Evolutionary conservation across 768 basidiomycete genomes (phyloP).

Genomic region (Pulveroboletus sp.): DNA sequence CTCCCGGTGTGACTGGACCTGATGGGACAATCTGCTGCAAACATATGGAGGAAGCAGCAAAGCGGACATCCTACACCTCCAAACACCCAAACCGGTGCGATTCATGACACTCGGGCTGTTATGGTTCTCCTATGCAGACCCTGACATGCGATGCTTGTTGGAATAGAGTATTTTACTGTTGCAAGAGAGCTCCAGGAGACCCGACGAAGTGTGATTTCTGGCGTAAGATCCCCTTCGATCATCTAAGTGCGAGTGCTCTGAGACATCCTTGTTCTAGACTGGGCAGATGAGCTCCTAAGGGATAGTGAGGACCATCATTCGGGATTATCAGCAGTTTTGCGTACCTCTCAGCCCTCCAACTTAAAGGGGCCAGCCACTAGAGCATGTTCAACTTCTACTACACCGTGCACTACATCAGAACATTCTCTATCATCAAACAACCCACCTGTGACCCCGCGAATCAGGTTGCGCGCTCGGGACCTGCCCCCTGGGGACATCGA

Average conservation of each 20-base stretch:
- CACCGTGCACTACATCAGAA: background rate
- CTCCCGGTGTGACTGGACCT: slow-evolving; percentile 14
- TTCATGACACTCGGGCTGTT: background rate
- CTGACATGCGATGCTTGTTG: slow-evolving; percentile 5
- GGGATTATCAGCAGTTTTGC: background rate
- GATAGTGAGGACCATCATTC: background rate
- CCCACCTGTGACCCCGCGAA: slow-evolving; percentile 6
- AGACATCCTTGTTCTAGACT: slow-evolving; percentile 19
- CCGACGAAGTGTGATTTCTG: slow-evolving; percentile 33
- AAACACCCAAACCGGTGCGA: slow-evolving; percentile 38
- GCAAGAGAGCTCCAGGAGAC: slow-evolving; percentile 22
- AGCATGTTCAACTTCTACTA: background rate
- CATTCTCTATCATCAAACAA: background rate
- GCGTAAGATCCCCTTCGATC: slow-evolving; percentile 22
- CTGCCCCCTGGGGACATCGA: slow-evolving; percentile 8
- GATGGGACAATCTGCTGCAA: slow-evolving; percentile 37
- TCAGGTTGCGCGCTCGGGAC: background rate
- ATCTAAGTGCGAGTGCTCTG: background rate
- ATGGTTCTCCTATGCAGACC: background rate
- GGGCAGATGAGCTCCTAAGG: slow-evolving; percentile 28
- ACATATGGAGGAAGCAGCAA: slow-evolving; percentile 30
- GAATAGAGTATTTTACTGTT: slow-evolving; percentile 38
- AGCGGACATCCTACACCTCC: slow-evolving; percentile 30
- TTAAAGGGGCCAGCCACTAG: background rate
- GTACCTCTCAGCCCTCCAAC: background rate